Evolutionary conservation across 345 rosid species (phyloP).

Genomic region (Syzygium oleosum): DNA sequence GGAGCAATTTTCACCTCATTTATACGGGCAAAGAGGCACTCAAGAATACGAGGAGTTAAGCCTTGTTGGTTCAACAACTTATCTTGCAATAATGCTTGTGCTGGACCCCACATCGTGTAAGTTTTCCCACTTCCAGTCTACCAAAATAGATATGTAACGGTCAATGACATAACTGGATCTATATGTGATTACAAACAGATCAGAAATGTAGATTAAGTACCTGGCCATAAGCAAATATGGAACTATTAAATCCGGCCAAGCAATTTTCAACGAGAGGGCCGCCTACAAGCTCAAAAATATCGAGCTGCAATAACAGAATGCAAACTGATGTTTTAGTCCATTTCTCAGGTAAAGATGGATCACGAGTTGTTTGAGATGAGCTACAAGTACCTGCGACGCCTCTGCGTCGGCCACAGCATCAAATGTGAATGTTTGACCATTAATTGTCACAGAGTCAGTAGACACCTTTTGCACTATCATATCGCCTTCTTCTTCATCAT

Average conservation of each 20-base stretch:
- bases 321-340: background rate
- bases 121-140: constrained; percentile 99
- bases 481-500: constrained; percentile 74
- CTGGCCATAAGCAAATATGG: constrained; percentile 99
- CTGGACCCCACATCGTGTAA: constrained; percentile 97
- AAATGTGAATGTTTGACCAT: constrained; percentile 76
- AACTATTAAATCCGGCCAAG: constrained; percentile 94
- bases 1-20: constrained; percentile 51
- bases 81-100: constrained; percentile 66
- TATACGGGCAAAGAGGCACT: constrained; percentile 70
- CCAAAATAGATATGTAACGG: background rate
- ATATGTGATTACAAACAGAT: background rate
- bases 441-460: constrained; percentile 51
- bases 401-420: constrained; percentile 78
- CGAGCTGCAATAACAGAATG: constrained; percentile 34
- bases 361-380: background rate
- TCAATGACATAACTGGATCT: background rate
- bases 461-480: constrained; percentile 55
- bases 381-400: constrained; percentile 56
- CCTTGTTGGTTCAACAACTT: constrained; percentile 62
- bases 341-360: background rate
- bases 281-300: constrained; percentile 83
- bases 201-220: constrained; percentile 14
- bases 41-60: constrained; percentile 85
- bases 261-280: constrained; percentile 92